phyloP scores from a whole-genome alignment of 2,329 filamentous ascomycete genomes.

The Colletotrichum acutatum region DNA sequence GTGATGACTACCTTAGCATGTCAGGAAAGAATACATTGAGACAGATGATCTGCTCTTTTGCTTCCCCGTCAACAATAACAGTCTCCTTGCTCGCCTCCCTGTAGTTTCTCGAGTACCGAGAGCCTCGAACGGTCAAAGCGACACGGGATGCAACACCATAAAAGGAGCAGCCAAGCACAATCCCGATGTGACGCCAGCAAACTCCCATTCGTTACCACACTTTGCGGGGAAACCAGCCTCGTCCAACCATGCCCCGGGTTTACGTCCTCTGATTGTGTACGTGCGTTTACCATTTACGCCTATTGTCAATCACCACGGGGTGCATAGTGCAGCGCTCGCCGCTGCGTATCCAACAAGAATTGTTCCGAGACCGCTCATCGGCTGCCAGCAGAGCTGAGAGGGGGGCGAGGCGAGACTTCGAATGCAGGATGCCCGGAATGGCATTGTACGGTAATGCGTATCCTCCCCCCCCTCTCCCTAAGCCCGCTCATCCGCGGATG shows the following conservation, averaged over 20 bases:
- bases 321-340: slow-evolving; percentile 20
- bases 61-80: neutral
- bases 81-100: neutral
- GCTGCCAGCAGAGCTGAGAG: slow-evolving; percentile 13
- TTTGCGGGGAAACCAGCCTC: slow-evolving; percentile 14
- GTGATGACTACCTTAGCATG: neutral
- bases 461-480: neutral
- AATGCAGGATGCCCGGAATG: slow-evolving; percentile 15
- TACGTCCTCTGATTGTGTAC: slow-evolving; percentile 11
- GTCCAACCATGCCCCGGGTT: neutral
- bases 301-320: slow-evolving; percentile 18
- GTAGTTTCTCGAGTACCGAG: slow-evolving; percentile 5
- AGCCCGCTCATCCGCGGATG: neutral
- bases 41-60: slow-evolving; percentile 11
- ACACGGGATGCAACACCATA: neutral
- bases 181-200: neutral
- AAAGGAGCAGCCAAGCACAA: neutral
- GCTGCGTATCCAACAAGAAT: slow-evolving; percentile 8
- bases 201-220: neutral
- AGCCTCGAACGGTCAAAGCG: neutral
- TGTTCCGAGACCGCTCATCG: slow-evolving; percentile 28
- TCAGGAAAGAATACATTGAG: neutral
- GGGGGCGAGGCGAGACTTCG: slow-evolving; percentile 11
- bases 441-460: slow-evolving; percentile 1
- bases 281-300: neutral